phyloP scores from a whole-genome alignment of 2,329 filamentous ascomycete species.

The Dryadomyces quercivorus region DNA sequence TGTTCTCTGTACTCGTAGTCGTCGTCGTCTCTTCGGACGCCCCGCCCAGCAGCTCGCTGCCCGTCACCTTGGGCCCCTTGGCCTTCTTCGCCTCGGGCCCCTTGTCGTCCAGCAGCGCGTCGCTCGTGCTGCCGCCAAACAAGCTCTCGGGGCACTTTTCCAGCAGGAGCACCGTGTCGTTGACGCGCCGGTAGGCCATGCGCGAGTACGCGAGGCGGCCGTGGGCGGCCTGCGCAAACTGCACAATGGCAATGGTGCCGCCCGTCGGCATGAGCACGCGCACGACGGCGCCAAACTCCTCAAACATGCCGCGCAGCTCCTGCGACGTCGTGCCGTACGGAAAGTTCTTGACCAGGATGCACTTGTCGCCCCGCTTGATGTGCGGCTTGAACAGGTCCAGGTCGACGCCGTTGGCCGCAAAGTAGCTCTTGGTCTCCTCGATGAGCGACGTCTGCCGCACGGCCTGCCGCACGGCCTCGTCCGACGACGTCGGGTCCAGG shows the following conservation, averaged over 20 bases:
- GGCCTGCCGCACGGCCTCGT: conserved; percentile 91
- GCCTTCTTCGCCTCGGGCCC: not conserved
- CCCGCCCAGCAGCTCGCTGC: conserved; percentile 7
- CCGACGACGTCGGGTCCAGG: conserved; percentile 87
- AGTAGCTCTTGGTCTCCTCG: conserved; percentile 90
- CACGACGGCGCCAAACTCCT: conserved; percentile 71
- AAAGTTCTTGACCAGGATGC: conserved; percentile 92
- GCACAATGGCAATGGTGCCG: conserved; percentile 86
- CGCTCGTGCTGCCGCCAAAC: conserved; percentile 31
- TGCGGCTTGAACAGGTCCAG: conserved; percentile 80
- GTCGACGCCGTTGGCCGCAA: conserved; percentile 77
- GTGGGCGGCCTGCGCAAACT: conserved; percentile 68
- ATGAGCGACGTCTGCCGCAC: conserved; percentile 87
- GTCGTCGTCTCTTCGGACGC: not conserved
- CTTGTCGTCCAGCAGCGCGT: not conserved
- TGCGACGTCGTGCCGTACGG: conserved; percentile 69
- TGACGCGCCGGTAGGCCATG: conserved; percentile 80
- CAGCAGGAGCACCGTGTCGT: conserved; percentile 81
- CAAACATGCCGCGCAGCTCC: conserved; percentile 70
- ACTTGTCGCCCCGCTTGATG: conserved; percentile 64
- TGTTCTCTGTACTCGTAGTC: not conserved
- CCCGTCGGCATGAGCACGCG: conserved; percentile 84
- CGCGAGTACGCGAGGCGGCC: conserved; percentile 74
- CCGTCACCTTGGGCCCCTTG: conserved; percentile 7
- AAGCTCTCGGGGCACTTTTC: conserved; percentile 86